phyloP scores from a whole-genome alignment of 768 basidiomycete genomes.

The Naganishia antarctica region DNA sequence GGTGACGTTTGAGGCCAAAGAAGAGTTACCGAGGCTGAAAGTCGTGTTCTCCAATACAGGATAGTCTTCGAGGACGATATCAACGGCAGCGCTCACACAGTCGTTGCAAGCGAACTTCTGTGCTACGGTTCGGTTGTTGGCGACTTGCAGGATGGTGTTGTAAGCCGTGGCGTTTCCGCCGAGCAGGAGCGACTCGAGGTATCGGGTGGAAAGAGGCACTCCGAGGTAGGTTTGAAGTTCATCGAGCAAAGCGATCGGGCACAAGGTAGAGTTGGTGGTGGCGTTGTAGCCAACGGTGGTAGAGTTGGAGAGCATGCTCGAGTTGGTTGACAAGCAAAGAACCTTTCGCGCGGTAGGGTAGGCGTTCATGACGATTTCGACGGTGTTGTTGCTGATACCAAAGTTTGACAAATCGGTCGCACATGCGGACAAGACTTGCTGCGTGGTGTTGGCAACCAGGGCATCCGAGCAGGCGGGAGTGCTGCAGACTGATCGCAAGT shows the following conservation, averaged over 20 bases:
- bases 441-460: conserved; percentile 30
- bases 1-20: conserved; percentile 25
- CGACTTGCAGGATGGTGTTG: conserved; percentile 29
- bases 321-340: conserved; percentile 35
- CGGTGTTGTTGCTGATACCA: conserved; percentile 31
- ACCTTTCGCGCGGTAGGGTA: conserved; percentile 46
- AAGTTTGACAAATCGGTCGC: conserved; percentile 32
- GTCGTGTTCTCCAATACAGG: conserved; percentile 21
- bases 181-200: conserved; percentile 33
- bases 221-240: conserved; percentile 41
- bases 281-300: conserved; percentile 26
- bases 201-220: conserved; percentile 37
- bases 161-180: conserved; percentile 38
- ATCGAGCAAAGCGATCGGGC: conserved; percentile 40
- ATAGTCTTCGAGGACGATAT: conserved; percentile 34
- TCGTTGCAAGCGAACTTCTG: conserved; percentile 38
- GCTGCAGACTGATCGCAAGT: conserved; percentile 34
- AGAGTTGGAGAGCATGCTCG: conserved; percentile 20
- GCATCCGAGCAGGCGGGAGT: conserved; percentile 31
- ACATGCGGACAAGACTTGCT: conserved; percentile 31
- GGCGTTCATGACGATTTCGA: conserved; percentile 31
- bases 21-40: conserved; percentile 16
- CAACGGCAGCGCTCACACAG: conserved; percentile 43
- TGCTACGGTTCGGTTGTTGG: conserved; percentile 31
- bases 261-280: conserved; percentile 45